Evolutionary conservation across 768 basidiomycete species (phyloP).

Genomic region (Glaciozyma martinii): DNA sequence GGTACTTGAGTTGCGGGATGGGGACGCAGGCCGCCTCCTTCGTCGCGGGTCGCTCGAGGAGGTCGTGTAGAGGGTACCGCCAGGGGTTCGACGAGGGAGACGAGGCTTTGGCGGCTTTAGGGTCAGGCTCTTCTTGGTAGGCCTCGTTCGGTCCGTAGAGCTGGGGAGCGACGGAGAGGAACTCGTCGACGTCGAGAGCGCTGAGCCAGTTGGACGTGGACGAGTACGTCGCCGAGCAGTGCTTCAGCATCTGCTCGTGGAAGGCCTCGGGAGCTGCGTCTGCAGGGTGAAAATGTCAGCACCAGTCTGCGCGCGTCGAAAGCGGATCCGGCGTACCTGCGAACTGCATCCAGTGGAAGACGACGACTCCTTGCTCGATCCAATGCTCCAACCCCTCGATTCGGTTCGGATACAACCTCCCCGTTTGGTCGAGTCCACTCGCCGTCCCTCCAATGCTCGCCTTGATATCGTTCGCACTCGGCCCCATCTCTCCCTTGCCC

Average conservation of each 20-base stretch:
- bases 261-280: constrained; percentile 10
- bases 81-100: not conserved
- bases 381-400: not conserved
- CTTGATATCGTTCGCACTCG: constrained; percentile 27
- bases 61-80: constrained; percentile 25
- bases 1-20: constrained; percentile 18
- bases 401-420: not conserved
- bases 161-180: constrained; percentile 10
- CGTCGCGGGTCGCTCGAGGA: constrained; percentile 3
- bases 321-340: constrained; percentile 4
- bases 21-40: constrained; percentile 21
- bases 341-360: constrained; percentile 25
- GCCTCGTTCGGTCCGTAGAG: constrained; percentile 16
- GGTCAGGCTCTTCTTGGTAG: not conserved
- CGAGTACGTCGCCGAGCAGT: constrained; percentile 11
- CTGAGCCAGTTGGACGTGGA: constrained; percentile 17
- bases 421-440: not conserved
- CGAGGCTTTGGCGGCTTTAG: not conserved
- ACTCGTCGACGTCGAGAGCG: constrained; percentile 27
- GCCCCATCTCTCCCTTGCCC: constrained; percentile 18
- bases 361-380: constrained; percentile 24
- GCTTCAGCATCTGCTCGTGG: constrained; percentile 15
- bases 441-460: not conserved
- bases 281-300: not conserved
- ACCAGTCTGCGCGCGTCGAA: not conserved